These are phyloP conservation scores for Yamadazyma friedrichii DNA, from an alignment of 1,139 yeast genomes.

Conservation along the genomic window DNA sequence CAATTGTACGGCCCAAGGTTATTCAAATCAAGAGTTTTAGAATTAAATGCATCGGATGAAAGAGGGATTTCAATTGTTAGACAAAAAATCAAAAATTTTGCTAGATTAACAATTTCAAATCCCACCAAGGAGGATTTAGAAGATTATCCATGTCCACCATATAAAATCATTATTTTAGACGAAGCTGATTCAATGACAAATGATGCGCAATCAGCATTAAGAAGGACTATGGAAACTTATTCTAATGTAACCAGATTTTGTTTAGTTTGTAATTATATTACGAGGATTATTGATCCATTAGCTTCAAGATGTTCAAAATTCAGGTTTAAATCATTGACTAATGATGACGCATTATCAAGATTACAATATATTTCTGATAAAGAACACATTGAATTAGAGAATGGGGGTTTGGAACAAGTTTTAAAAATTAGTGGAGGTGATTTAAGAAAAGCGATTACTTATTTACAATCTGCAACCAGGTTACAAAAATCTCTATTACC, in stretches of 20 bases:
- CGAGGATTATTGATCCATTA: slow-evolving; percentile 92
- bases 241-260: slow-evolving; percentile 91
- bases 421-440: slow-evolving; percentile 80
- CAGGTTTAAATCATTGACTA: slow-evolving; percentile 78
- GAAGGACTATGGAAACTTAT: slow-evolving; percentile 96
- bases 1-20: slow-evolving; percentile 75
- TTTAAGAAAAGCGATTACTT: slow-evolving; percentile 88
- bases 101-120: slow-evolving; percentile 80
- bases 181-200: slow-evolving; percentile 99
- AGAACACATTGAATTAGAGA: slow-evolving; percentile 48
- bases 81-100: slow-evolving; percentile 89
- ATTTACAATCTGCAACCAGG: slow-evolving; percentile 83
- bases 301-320: slow-evolving; percentile 96
- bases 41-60: slow-evolving; percentile 94
- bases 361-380: slow-evolving; percentile 57
- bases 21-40: slow-evolving; percentile 76
- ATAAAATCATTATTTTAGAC: slow-evolving; percentile 80
- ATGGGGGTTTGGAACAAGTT: slow-evolving; percentile 56
- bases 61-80: slow-evolving; percentile 94
- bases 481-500: slow-evolving; percentile 33
- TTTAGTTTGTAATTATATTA: slow-evolving; percentile 90
- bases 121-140: slow-evolving; percentile 66
- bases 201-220: slow-evolving; percentile 92
- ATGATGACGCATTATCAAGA: slow-evolving; percentile 66
- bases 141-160: slow-evolving; percentile 92